These are phyloP conservation scores for Takashimella tepidaria DNA, from an alignment of 1,284 basidiomycete species.

Conservation along the genomic window DNA sequence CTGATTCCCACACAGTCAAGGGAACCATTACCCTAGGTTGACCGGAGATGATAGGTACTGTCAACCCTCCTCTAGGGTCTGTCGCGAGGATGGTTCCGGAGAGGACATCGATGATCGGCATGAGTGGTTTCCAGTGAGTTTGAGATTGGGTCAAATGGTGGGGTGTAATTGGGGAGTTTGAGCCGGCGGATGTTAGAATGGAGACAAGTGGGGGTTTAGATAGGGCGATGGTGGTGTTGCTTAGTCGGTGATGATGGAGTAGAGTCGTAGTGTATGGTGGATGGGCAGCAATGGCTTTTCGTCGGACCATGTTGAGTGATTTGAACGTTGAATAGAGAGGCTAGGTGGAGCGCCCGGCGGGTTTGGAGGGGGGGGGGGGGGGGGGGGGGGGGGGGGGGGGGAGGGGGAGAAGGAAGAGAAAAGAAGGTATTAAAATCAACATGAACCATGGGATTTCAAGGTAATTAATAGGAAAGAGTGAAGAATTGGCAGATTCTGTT, in stretches of 20 bases:
- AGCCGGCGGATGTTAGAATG: slow-evolving; percentile 63
- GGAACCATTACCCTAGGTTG: slow-evolving; percentile 42
- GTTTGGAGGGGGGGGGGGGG: too few species aligned
- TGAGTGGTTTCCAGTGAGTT: slow-evolving; percentile 51
- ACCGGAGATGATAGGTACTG: slow-evolving; percentile 31
- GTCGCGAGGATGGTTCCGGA: slow-evolving; percentile 54
- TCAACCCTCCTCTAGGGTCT: slow-evolving; percentile 49
- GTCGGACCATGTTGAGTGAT: slow-evolving; percentile 59
- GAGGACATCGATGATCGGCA: slow-evolving; percentile 60
- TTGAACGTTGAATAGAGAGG: slow-evolving; percentile 55
- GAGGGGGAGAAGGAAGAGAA: neutral
- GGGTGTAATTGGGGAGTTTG: slow-evolving; percentile 39
- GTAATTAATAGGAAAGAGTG: neutral
- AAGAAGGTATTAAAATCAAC: too few species aligned
- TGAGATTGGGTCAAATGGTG: slow-evolving; percentile 27
- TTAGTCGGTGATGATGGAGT: slow-evolving; percentile 48
- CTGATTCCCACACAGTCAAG: slow-evolving; percentile 16
- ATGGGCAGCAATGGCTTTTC: slow-evolving; percentile 52
- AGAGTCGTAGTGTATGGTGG: slow-evolving; percentile 57
- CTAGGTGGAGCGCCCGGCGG: slow-evolving; percentile 39
- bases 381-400: too few species aligned
- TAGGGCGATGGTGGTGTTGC: slow-evolving; percentile 54
- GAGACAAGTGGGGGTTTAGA: slow-evolving; percentile 63
- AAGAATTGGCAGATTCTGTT: neutral
- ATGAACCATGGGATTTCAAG: too few species aligned